These are phyloP conservation scores for Arctium minus DNA, from an alignment of 129 eudicot species.

Conservation along the genomic window DNA sequence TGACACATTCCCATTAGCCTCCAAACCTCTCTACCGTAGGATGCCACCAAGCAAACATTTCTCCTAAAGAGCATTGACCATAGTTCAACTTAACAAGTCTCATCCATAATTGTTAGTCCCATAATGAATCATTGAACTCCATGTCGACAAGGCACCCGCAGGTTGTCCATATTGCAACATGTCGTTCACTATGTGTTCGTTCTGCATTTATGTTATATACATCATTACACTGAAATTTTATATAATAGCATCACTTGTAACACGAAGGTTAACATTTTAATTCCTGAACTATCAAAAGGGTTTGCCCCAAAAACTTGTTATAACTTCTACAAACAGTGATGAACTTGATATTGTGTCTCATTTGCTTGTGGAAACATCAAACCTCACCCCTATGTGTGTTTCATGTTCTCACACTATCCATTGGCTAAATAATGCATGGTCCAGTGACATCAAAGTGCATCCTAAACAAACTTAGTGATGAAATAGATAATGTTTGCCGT, in stretches of 20 bases:
- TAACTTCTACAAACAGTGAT: neutral
- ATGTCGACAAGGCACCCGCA: too few relatives aligned
- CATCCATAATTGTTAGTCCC: too few relatives aligned
- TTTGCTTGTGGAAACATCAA: neutral
- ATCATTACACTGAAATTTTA: neutral
- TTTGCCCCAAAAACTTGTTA: neutral
- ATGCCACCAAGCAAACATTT: too few relatives aligned
- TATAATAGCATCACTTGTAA: neutral
- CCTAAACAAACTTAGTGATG: neutral
- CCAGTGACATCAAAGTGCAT: neutral
- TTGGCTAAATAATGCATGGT: neutral
- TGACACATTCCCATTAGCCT: too few relatives aligned
- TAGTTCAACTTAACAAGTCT: too few relatives aligned
- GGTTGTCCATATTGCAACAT: neutral
- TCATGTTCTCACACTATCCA: neutral
- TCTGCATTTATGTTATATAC: neutral
- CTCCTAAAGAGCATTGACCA: too few relatives aligned
- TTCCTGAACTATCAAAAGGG: neutral
- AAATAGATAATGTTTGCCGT: neutral
- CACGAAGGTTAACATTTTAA: neutral
- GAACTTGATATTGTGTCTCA: neutral
- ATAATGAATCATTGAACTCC: too few relatives aligned
- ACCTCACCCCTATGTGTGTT: neutral
- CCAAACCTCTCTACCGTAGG: too few relatives aligned
- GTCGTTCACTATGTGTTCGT: neutral